Conservation (phyloP, 2,329 filamentous ascomycete species). For the Talaromyces sp. region DNA sequence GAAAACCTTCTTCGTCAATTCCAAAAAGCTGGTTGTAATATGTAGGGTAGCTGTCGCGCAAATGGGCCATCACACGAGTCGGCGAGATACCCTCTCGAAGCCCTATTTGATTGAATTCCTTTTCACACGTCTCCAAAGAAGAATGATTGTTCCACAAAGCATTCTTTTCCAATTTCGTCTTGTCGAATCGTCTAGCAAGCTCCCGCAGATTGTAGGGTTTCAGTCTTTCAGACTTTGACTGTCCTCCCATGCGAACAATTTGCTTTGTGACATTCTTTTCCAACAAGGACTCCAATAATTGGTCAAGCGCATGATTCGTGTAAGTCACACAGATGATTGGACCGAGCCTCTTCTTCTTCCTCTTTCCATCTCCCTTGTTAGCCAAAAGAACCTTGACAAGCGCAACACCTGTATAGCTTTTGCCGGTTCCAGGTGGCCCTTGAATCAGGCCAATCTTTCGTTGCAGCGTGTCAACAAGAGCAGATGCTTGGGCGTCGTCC, state of each 20-base stretch:
- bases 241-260: slow-evolving; percentile 59
- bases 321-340: slow-evolving; percentile 51
- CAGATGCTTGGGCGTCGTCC: slow-evolving; percentile 51
- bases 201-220: slow-evolving; percentile 50
- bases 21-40: slow-evolving; percentile 14
- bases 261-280: slow-evolving; percentile 23
- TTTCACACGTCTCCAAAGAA: background rate
- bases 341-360: slow-evolving; percentile 34
- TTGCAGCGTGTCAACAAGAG: slow-evolving; percentile 54
- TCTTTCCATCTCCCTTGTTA: slow-evolving; percentile 26
- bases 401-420: slow-evolving; percentile 59
- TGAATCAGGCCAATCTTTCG: slow-evolving; percentile 61
- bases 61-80: background rate
- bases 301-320: slow-evolving; percentile 55
- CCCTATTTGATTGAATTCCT: background rate
- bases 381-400: slow-evolving; percentile 50
- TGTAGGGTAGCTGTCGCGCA: background rate
- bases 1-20: background rate
- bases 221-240: slow-evolving; percentile 54
- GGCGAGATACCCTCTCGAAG: slow-evolving; percentile 2
- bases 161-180: slow-evolving; percentile 9
- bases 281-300: slow-evolving; percentile 38
- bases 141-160: background rate
- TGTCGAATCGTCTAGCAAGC: slow-evolving; percentile 6
- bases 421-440: slow-evolving; percentile 69